phyloP scores from a whole-genome alignment of 2,329 filamentous ascomycete genomes.

The Onygenales sp. region DNA sequence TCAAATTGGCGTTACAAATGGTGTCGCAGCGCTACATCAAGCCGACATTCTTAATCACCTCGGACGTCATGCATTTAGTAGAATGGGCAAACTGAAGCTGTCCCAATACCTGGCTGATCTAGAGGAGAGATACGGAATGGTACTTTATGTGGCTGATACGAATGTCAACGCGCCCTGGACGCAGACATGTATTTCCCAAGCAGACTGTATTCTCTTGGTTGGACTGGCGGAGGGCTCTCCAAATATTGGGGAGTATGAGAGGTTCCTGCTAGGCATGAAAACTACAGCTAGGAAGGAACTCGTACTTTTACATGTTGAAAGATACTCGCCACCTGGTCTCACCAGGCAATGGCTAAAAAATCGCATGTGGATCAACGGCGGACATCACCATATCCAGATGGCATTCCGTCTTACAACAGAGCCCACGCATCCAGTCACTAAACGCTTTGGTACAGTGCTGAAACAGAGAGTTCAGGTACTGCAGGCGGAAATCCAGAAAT shows the following conservation, averaged over 20 bases:
- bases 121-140: conserved; percentile 92
- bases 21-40: conserved; percentile 86
- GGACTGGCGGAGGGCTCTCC: conserved; percentile 84
- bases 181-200: conserved; percentile 92
- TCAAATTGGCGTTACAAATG: conserved; percentile 82
- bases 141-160: conserved; percentile 93
- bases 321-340: conserved; percentile 74
- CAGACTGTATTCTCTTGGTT: conserved; percentile 89
- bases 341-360: conserved; percentile 87
- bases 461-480: conserved; percentile 91
- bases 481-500: conserved; percentile 96
- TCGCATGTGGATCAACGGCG: conserved; percentile 94
- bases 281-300: conserved; percentile 91
- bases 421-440: conserved; percentile 63
- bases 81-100: conserved; percentile 92
- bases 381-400: conserved; percentile 98
- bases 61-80: conserved; percentile 90
- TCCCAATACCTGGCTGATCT: conserved; percentile 93
- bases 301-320: conserved; percentile 78
- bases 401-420: conserved; percentile 67
- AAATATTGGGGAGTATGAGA: conserved; percentile 88
- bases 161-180: conserved; percentile 98
- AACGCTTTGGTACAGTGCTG: conserved; percentile 72
- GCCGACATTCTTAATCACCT: conserved; percentile 89
- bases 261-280: conserved; percentile 93